Evolutionary conservation across 2,329 filamentous ascomycete genomes (phyloP).

Genomic region (Colletotrichum somersetense): DNA sequence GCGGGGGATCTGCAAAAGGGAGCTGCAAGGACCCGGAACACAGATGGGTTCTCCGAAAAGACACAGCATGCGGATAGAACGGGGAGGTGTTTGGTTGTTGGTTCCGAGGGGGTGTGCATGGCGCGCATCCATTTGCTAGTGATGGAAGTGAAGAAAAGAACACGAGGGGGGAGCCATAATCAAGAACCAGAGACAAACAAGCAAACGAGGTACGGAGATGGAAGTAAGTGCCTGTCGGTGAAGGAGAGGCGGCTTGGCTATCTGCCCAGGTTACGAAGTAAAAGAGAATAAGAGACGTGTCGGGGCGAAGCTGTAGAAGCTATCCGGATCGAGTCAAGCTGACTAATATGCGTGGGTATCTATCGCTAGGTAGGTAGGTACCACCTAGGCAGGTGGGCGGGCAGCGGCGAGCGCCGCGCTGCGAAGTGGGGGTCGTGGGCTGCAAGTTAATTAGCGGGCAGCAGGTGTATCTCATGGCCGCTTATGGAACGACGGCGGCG

Average conservation of each 20-base stretch:
- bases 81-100: background rate
- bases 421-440: constrained; percentile 19
- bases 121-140: too few species aligned
- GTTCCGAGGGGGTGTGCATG: background rate
- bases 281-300: background rate
- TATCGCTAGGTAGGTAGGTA: too few species aligned
- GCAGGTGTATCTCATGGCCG: background rate
- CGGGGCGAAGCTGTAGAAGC: background rate
- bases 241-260: background rate
- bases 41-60: constrained; percentile 22
- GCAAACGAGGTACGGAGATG: background rate
- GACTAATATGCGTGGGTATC: too few species aligned
- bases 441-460: background rate
- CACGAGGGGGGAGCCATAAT: too few species aligned
- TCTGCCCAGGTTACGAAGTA: background rate
- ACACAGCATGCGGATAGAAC: constrained; percentile 1
- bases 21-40: constrained; percentile 42
- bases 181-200: background rate
- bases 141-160: background rate
- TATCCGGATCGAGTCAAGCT: constrained; percentile 9
- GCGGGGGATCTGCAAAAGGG: constrained; percentile 34
- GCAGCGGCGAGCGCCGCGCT: constrained; percentile 42
- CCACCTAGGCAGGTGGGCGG: constrained; percentile 17
- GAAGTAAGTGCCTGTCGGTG: too few species aligned
- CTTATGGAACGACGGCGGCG: background rate